Base-by-base conservation (phyloP, 164 flowering plant species). In the Aristolochia contorta region DNA sequence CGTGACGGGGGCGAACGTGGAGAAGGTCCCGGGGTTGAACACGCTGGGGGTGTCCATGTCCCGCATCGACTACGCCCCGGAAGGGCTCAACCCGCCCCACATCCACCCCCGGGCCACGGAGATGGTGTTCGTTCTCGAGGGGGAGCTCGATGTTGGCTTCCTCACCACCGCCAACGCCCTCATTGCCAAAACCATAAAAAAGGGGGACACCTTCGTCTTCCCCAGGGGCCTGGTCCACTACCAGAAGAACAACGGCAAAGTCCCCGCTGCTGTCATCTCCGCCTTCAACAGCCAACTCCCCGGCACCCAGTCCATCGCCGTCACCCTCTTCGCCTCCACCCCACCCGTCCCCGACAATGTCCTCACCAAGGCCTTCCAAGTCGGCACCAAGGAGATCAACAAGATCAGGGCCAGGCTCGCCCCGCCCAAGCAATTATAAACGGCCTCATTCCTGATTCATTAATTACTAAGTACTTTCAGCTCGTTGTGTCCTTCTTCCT, bases 281-380 rank as follows among this genome's bases (percentile, higher is more conserved):
- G 73, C 65, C 2, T 73, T 73, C 59, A 69, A 73, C 43, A 73
- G 70, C 56, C 76, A 73, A 45, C 8, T 73, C 23, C 70, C 73
- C 0, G 76, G 76, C 22, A 73, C 76, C 18, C 68, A 62, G 43
- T 58, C 67, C 8, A 59, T 73, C 4, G 70, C 68, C 4, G 52
- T 23, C 16, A 59, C 72, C 0, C 55, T 73, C 2, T 73, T 73
- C 49, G 65, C 70, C 0, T 30, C 76, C 1, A 53, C 47, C 1
- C 73, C 76, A 0, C 51, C 72, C 6, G 76, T 73, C 24, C 72
- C 76, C 4, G 60, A 69, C 47, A 16, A 66, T 60, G 71, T 73
- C 20, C 48, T 73, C 37, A 66, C 68, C n/a, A 67, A 47, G 65
- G 73, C 73, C 9, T 73, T 73, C 49, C 77, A 73, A n/a, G 61